Conservation (phyloP, 1,139 yeast species). For the Hyphopichia burtonii region DNA sequence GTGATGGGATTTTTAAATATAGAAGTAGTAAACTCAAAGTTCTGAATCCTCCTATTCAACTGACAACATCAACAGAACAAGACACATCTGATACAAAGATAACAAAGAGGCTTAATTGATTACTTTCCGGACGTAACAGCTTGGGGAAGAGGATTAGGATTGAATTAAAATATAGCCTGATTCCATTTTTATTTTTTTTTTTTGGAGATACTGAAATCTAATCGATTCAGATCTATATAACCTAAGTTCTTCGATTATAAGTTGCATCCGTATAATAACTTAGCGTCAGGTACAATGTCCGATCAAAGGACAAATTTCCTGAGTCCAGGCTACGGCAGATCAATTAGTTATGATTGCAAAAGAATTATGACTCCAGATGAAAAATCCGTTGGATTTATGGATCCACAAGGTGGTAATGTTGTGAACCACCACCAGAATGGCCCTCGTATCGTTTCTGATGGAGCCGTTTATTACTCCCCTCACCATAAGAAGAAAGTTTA, state of each 20-base stretch:
- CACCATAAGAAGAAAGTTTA: neutral
- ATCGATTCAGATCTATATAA: neutral
- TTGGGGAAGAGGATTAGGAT: no score
- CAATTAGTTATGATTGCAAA: constrained; percentile 31
- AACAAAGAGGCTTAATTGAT: no score
- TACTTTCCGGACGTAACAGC: no score
- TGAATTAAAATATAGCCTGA: no score
- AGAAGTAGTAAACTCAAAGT: neutral
- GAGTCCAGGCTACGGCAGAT: constrained; percentile 17
- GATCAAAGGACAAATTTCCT: constrained; percentile 1
- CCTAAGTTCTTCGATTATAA: neutral
- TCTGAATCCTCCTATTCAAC: no score
- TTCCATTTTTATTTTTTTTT: no score
- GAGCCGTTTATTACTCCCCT: constrained; percentile 8
- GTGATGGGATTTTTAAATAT: neutral
- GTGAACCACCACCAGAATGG: no score
- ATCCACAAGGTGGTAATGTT: neutral
- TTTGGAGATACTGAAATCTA: neutral
- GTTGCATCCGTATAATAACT: constrained; percentile 8
- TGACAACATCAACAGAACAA: no score
- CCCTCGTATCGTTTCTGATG: constrained; percentile 16
- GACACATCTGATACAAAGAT: no score
- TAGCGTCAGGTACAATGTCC: constrained; percentile 4
- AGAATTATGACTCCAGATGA: constrained; percentile 19
- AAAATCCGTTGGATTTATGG: neutral